Base-by-base conservation (phyloP, 192 early-diverging fungal species). In the Backusella westeae region DNA sequence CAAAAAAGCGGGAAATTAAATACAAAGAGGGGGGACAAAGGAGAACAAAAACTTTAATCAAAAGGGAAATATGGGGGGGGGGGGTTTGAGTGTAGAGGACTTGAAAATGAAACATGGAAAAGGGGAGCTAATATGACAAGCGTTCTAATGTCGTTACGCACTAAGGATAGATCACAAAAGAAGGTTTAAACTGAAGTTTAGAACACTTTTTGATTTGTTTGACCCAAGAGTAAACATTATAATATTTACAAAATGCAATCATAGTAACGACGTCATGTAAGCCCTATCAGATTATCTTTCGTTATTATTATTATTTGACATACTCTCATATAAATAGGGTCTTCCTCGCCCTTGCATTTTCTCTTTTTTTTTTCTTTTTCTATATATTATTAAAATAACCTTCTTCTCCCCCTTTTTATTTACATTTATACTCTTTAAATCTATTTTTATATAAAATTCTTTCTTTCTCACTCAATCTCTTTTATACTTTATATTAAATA, bases 371-470 rank as follows among this genome's bases (percentile, higher is more conserved):
- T 69, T 69, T 36, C 35, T 69, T 36, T 69, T 34, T 69, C 35
- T 39, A 21, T n/a, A 6, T 21, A 17, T 36, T 21, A 69, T 41
- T 69, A 59, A 59, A 59, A 59, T 59, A 59, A 26, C 23, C 56
- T 59, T 59, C 7, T 19, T 59, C 17, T 5, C 34, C 21, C 19
- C 26, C 8, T 38, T 67, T 66, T 67, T 67, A 15, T 34, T 67
- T 34, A 29, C 17, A 19, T 68, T 38, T 21, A 41, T 39, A 10
- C 0, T 38, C 36, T 23, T 38, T 0, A 29, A 63, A 38, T 14
- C 34, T 69, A 23, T 69, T 38, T 69, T 69, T 21, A 39, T 38
- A 69, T 69, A 69, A 69, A 69, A 49, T 49, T 44, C 41, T 41
- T 71, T 71, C 41, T 29, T 41, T 69, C 35, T 69, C 10, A 12